These are phyloP conservation scores for Wickerhamomyces xylosicus DNA, from an alignment of 805 yeast genomes.

Conservation along the genomic window DNA sequence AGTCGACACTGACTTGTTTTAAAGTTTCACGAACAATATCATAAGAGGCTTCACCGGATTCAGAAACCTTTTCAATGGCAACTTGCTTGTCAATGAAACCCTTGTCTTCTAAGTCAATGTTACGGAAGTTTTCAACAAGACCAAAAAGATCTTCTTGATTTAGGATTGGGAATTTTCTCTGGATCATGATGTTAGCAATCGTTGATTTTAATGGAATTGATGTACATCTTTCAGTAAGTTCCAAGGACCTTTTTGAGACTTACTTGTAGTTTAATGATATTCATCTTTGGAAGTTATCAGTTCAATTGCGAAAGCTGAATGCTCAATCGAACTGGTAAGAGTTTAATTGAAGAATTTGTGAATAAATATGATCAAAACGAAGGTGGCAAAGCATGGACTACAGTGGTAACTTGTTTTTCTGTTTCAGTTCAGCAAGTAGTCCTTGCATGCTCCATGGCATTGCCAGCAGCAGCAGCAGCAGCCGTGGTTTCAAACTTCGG, in stretches of 20 bases:
- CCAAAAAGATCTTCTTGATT: slow-evolving; percentile 80
- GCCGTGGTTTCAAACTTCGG: no score
- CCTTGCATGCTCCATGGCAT: no score
- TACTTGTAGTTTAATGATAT: neutral
- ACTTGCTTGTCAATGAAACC: slow-evolving; percentile 93
- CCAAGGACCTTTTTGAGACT: neutral
- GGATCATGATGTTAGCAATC: slow-evolving; percentile 5
- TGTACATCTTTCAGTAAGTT: no score
- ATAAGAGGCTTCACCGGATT: slow-evolving; percentile 71
- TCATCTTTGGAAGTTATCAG: neutral
- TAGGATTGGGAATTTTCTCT: slow-evolving; percentile 79
- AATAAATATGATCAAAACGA: no score
- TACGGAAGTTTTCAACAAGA: slow-evolving; percentile 78
- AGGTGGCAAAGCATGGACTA: no score
- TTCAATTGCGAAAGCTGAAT: no score
- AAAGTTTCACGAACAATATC: slow-evolving; percentile 92
- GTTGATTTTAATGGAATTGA: neutral
- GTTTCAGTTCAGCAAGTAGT: no score
- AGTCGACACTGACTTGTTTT: slow-evolving; percentile 86
- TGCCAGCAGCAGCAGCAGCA: no score
- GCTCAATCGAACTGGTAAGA: no score
- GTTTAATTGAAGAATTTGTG: no score
- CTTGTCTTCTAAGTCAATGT: slow-evolving; percentile 79
- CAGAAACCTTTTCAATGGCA: slow-evolving; percentile 74
- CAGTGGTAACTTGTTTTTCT: no score